Evolutionary conservation across 1,284 basidiomycete species (phyloP).

Genomic region (Austropuccinia psidii): DNA sequence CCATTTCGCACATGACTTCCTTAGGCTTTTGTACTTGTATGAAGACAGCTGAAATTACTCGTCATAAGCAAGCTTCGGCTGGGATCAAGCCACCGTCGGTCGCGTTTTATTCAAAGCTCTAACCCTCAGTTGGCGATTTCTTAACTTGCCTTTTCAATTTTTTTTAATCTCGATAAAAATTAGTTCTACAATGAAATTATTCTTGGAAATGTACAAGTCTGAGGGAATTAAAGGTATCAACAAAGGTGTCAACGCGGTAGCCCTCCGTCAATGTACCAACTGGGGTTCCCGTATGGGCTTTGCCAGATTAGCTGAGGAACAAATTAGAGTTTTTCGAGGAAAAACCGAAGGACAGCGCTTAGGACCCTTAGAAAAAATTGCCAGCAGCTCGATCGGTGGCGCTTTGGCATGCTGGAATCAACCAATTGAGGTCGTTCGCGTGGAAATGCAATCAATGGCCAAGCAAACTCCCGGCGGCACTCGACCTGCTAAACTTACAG

Average conservation of each 20-base stretch:
- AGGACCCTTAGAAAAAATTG: constrained; percentile 73
- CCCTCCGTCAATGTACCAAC: constrained; percentile 94
- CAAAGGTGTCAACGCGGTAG: constrained; percentile 99
- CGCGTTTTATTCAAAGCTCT: constrained; percentile 52
- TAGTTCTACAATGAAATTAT: constrained; percentile 55
- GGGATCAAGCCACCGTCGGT: constrained; percentile 83
- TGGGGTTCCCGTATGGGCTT: constrained; percentile 99
- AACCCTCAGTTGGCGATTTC: not conserved
- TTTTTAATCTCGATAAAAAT: not conserved
- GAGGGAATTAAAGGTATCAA: constrained; percentile 96
- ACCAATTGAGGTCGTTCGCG: constrained; percentile 92
- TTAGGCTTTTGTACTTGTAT: constrained; percentile 93
- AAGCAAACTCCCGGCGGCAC: constrained; percentile 65
- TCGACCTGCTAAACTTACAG: constrained; percentile 78
- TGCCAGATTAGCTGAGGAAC: constrained; percentile 79
- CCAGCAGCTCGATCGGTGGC: constrained; percentile 81
- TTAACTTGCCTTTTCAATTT: not conserved
- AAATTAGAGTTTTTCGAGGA: constrained; percentile 69
- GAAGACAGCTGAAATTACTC: constrained; percentile 98
- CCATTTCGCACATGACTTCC: not conserved
- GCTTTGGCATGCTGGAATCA: constrained; percentile 99
- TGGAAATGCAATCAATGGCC: constrained; percentile 99
- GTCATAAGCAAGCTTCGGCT: constrained; percentile 83
- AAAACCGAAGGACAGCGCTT: constrained; percentile 66
- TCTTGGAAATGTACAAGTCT: constrained; percentile 83